phyloP scores from a whole-genome alignment of 2,329 filamentous ascomycete genomes.

The Microcera coccophila region DNA sequence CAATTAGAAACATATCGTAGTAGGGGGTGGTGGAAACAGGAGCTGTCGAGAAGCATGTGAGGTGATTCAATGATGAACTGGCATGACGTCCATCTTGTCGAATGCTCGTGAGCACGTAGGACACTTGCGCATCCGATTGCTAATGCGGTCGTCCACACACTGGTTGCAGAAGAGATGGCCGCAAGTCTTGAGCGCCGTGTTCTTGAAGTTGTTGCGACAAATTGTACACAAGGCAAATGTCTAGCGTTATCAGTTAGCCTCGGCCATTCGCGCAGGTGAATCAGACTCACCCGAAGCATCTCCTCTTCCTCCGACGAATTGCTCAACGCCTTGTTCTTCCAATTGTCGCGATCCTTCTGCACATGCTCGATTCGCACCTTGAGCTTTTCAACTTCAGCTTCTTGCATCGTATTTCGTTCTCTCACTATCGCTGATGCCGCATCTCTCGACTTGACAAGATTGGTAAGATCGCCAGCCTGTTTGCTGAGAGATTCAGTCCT shows the following conservation, averaged over 20 bases:
- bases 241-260: conserved; percentile 30
- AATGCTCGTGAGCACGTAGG: conserved; percentile 91
- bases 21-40: conserved; percentile 8
- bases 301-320: conserved; percentile 81
- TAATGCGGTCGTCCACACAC: conserved; percentile 85
- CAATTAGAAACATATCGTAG: conserved; percentile 27
- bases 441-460: conserved; percentile 72
- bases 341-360: conserved; percentile 78
- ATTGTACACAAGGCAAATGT: conserved; percentile 70
- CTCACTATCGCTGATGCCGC: conserved; percentile 47
- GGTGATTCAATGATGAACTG: conserved; percentile 48
- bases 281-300: conserved; percentile 71
- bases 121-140: conserved; percentile 89
- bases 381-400: conserved; percentile 75
- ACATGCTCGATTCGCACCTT: conserved; percentile 72
- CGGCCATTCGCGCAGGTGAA: background rate
- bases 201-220: conserved; percentile 89
- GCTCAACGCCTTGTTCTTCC: conserved; percentile 77
- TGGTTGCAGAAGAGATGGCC: conserved; percentile 90
- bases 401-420: conserved; percentile 58
- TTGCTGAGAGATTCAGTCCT: conserved; percentile 67
- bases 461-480: conserved; percentile 74
- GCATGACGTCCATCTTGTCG: conserved; percentile 85
- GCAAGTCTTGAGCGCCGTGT: conserved; percentile 88
- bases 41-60: background rate